These are phyloP conservation scores for Moricandia moricandioides DNA, from an alignment of 345 rosid genomes.

Conservation along the genomic window DNA sequence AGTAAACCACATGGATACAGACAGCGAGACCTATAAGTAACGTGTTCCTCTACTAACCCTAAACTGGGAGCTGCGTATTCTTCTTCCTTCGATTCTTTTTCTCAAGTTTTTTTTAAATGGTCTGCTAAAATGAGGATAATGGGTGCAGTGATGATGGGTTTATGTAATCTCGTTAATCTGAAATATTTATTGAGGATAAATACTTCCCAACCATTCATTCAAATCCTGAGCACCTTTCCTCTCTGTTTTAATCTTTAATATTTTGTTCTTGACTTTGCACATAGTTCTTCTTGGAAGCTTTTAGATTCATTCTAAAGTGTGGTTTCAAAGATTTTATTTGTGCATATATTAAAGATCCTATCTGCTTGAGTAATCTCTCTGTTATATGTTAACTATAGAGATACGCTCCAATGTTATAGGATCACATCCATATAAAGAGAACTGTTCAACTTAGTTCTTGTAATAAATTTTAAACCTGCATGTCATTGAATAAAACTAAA, in stretches of 20 bases:
- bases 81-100: background rate
- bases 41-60: background rate
- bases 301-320: slow-evolving; percentile 26
- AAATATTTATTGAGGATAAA: slow-evolving; percentile 21
- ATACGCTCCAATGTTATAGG: slow-evolving; percentile 37
- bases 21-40: slow-evolving; percentile 10
- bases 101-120: background rate
- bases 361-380: slow-evolving; percentile 38
- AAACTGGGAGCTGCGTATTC: background rate
- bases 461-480: background rate
- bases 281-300: slow-evolving; percentile 37
- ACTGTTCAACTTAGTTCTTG: background rate
- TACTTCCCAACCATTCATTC: slow-evolving; percentile 39
- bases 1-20: background rate
- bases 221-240: slow-evolving; percentile 26
- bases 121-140: background rate
- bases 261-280: slow-evolving; percentile 7
- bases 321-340: slow-evolving; percentile 38
- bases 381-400: slow-evolving; percentile 35
- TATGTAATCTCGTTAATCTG: slow-evolving; percentile 40
- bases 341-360: slow-evolving; percentile 25
- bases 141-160: slow-evolving; percentile 41
- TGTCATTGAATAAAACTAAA: background rate
- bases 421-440: slow-evolving; percentile 1
- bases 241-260: background rate